A percentile compares a stretch with the other conserved stretches of the same genome.
Conservation (phyloP, 2,329 filamentous ascomycete genomes). For the Hypoxylon sp. region DNA sequence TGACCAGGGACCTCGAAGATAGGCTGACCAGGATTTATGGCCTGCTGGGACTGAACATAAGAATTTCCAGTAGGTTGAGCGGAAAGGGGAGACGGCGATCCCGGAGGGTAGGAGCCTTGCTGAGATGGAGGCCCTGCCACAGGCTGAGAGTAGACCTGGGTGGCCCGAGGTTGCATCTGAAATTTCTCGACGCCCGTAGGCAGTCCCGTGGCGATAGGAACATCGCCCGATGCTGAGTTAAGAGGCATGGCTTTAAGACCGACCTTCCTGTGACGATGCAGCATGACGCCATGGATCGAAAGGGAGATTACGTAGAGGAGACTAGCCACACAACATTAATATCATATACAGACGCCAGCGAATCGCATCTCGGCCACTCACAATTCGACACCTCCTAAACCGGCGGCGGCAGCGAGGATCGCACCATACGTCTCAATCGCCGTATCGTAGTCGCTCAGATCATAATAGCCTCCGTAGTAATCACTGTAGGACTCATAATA, state of each 20-base stretch:
- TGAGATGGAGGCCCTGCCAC: slow-evolving; percentile 36
- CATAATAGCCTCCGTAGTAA: slow-evolving; percentile 48
- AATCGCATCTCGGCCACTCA: slow-evolving; percentile 51
- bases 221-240: slow-evolving; percentile 44
- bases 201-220: slow-evolving; percentile 31
- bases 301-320: slow-evolving; percentile 61
- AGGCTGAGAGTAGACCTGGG: slow-evolving; percentile 41
- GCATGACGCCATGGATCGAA: slow-evolving; percentile 58
- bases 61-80: slow-evolving; percentile 42
- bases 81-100: slow-evolving; percentile 39
- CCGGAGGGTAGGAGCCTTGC: slow-evolving; percentile 39
- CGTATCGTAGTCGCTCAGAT: slow-evolving; percentile 24
- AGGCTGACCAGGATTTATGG: slow-evolving; percentile 35
- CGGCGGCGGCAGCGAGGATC: slow-evolving; percentile 57
- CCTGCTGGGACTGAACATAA: slow-evolving; percentile 39
- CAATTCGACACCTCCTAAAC: slow-evolving; percentile 61
- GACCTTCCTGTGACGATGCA: slow-evolving; percentile 61
- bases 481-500: slow-evolving; percentile 48
- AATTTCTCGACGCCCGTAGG: slow-evolving; percentile 49
- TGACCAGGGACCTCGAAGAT: slow-evolving; percentile 45
- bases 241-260: slow-evolving; percentile 59
- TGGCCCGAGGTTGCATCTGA: slow-evolving; percentile 49
- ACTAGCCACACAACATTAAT: slow-evolving; percentile 51
- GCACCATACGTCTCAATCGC: slow-evolving; percentile 38
- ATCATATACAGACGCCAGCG: neutral